phyloP scores from a whole-genome alignment of 805 yeast genomes.

The Lipomyces yamadae region DNA sequence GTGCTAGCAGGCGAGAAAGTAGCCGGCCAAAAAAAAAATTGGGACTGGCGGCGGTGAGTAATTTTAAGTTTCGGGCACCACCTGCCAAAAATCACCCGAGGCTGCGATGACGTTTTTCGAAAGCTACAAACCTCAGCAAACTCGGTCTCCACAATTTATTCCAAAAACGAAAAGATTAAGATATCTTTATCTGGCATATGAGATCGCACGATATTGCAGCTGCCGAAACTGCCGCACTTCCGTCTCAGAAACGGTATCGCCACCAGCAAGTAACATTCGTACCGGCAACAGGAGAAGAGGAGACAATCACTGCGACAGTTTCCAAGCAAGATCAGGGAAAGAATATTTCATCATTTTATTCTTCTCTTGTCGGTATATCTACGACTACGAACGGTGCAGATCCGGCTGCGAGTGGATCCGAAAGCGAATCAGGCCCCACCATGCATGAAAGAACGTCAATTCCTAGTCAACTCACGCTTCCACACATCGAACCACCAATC shows the following conservation, averaged over 20 bases:
- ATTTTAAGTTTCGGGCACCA: not conserved
- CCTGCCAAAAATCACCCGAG: not conserved
- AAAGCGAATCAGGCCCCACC: not conserved
- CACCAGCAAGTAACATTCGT: constrained; percentile 29
- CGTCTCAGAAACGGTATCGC: constrained; percentile 17
- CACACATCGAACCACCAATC: constrained; percentile 29
- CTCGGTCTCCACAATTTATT: not conserved
- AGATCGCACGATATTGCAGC: constrained; percentile 11
- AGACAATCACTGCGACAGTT: not conserved
- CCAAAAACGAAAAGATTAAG: not conserved
- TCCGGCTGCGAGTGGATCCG: not conserved
- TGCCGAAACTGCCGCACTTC: constrained; percentile 3
- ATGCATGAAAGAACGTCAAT: constrained; percentile 17
- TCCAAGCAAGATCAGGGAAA: constrained; percentile 8
- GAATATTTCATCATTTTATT: constrained; percentile 20
- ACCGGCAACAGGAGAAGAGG: constrained; percentile 16
- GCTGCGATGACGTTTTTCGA: not conserved
- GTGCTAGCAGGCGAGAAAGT: not conserved
- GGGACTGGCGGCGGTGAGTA: not conserved
- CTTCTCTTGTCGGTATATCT: constrained; percentile 27
- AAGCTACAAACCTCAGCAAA: not conserved
- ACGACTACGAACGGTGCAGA: not conserved
- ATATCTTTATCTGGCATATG: not conserved
- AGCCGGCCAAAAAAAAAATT: not conserved
- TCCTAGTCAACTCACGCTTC: constrained; percentile 22